Evolutionary conservation across 768 basidiomycete genomes (phyloP).

Genomic region (Grammothele lineata): DNA sequence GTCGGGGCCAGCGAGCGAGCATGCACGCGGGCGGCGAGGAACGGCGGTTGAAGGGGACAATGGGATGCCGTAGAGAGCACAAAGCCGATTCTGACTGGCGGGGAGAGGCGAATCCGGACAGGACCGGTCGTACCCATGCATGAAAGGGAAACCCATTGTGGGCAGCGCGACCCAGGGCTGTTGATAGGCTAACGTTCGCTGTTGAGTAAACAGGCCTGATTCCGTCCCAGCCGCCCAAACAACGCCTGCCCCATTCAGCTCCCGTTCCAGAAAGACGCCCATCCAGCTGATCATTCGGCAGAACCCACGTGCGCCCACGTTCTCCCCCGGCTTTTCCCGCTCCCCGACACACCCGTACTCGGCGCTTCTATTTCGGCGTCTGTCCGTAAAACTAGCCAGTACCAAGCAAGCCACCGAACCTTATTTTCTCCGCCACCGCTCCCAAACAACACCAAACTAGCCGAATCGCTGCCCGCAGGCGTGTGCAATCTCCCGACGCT

Average conservation of each 20-base stretch:
- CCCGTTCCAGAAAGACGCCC: constrained; percentile 9
- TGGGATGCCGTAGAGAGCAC: background rate
- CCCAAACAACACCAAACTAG: constrained; percentile 34
- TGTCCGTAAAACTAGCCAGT: constrained; percentile 35
- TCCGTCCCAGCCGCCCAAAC: constrained; percentile 5
- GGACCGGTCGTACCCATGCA: too few relatives aligned
- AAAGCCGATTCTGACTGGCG: too few relatives aligned
- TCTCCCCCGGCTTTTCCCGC: too few relatives aligned
- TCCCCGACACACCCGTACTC: constrained; percentile 1
- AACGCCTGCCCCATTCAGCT: constrained; percentile 11
- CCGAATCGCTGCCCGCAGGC: constrained; percentile 12
- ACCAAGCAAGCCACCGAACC: constrained; percentile 50
- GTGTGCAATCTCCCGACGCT: constrained; percentile 31
- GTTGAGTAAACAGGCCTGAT: too few relatives aligned
- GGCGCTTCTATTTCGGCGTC: constrained; percentile 28
- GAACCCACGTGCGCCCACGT: constrained; percentile 1
- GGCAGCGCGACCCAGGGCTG: background rate
- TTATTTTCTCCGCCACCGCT: constrained; percentile 40
- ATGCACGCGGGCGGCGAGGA: too few relatives aligned
- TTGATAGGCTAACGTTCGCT: too few relatives aligned
- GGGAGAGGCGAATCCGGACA: too few relatives aligned
- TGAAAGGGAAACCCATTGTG: constrained; percentile 27
- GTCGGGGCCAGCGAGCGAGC: too few relatives aligned
- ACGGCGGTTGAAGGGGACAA: too few relatives aligned
- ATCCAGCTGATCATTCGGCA: too few relatives aligned